These are phyloP conservation scores for Epichloe hybrida DNA, from an alignment of 2,329 filamentous ascomycete genomes.

Conservation along the genomic window DNA sequence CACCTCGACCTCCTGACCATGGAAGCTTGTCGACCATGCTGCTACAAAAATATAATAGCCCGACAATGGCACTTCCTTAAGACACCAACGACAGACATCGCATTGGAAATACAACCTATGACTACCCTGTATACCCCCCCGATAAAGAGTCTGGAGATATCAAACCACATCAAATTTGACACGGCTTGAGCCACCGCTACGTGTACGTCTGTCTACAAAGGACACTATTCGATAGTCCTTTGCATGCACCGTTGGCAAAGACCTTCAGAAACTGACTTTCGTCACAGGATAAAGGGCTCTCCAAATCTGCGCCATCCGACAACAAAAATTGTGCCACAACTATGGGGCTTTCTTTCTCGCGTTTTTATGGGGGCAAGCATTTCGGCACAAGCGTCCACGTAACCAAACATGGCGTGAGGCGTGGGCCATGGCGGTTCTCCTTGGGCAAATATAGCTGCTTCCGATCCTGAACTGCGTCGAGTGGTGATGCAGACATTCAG, in stretches of 20 bases:
- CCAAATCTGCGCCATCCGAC: neutral
- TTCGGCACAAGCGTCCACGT: constrained; percentile 36
- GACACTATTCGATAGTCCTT: neutral
- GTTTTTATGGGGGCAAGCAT: constrained; percentile 32
- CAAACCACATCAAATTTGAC: neutral
- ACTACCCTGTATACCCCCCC: neutral
- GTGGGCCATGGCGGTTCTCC: constrained; percentile 37
- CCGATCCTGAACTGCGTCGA: constrained; percentile 6
- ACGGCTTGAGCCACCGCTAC: neutral
- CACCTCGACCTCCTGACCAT: neutral
- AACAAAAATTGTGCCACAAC: neutral
- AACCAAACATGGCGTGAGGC: constrained; percentile 31
- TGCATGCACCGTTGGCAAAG: neutral
- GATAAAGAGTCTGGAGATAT: neutral
- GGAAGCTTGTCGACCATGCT: neutral
- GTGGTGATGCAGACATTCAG: neutral
- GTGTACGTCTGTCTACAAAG: neutral
- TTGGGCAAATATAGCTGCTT: constrained; percentile 39
- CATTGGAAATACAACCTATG: neutral
- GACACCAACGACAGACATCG: neutral
- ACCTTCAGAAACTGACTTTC: neutral
- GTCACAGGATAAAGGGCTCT: neutral
- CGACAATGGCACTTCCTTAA: neutral
- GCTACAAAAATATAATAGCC: neutral
- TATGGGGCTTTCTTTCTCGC: constrained; percentile 36